Conservation (phyloP, 1,284 basidiomycete species). For the Trichosporon ovoides region DNA sequence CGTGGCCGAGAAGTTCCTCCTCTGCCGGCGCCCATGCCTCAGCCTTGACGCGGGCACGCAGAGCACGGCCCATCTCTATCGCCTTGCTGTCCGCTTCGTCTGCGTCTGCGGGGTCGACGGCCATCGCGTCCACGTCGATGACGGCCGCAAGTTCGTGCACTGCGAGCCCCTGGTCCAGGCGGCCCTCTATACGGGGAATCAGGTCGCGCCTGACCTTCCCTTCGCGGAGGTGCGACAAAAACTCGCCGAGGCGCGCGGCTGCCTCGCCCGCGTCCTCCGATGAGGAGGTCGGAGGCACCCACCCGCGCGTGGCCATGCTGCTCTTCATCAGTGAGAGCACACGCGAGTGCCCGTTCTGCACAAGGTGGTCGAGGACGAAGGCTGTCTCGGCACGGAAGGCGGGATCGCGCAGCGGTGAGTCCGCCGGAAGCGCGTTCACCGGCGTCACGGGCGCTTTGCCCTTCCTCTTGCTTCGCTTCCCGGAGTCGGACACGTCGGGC, state of each 20-base stretch:
- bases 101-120: not conserved
- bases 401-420: slow-evolving; percentile 13
- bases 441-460: not conserved
- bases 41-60: not conserved
- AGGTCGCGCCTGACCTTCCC: slow-evolving; percentile 1
- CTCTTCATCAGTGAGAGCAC: slow-evolving; percentile 43
- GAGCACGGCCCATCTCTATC: slow-evolving; percentile 1
- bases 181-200: not conserved
- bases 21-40: slow-evolving; percentile 10
- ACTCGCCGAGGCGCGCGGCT: not conserved
- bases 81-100: not conserved
- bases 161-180: not conserved
- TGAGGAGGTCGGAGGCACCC: not conserved
- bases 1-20: slow-evolving; percentile 7
- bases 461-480: not conserved
- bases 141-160: not conserved
- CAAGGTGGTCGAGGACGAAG: slow-evolving; percentile 70
- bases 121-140: too few species aligned
- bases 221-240: not conserved
- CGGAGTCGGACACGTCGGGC: not conserved
- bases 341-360: slow-evolving; percentile 69
- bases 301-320: slow-evolving; percentile 20
- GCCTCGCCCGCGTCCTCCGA: not conserved
- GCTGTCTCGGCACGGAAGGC: slow-evolving; percentile 54
- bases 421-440: slow-evolving; percentile 6